A percentile compares a stretch with the other conserved stretches of the same genome.
Evolutionary conservation across 176 grass and related monocot species (phyloP).

Genomic region (Stipa capillata): DNA sequence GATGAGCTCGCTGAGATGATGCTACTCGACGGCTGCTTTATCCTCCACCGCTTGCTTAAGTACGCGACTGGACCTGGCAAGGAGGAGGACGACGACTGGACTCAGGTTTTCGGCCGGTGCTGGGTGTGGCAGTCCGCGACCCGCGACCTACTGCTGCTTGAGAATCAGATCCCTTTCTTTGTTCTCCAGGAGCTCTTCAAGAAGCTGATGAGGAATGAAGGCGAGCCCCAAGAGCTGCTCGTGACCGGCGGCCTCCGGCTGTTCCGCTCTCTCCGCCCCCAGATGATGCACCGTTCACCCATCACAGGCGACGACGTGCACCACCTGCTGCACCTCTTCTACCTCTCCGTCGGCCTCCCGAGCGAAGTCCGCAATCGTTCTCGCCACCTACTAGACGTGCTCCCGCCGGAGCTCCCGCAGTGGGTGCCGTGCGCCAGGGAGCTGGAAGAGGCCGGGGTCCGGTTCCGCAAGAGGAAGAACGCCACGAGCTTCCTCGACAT

Average conservation of each 20-base stretch:
- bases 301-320: neutral
- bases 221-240: neutral
- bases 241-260: neutral
- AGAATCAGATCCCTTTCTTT: constrained; percentile 43
- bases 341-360: neutral
- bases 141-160: constrained; percentile 26
- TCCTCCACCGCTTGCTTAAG: constrained; percentile 8
- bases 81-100: neutral
- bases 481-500: constrained; percentile 27
- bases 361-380: too few species aligned
- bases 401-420: too few species aligned
- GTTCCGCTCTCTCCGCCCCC: neutral
- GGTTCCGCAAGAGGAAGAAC: neutral
- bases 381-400: too few species aligned
- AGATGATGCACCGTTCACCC: too few species aligned
- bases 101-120: neutral
- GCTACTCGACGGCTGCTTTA: constrained; percentile 37
- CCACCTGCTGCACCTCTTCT: constrained; percentile 30
- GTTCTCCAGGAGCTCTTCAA: constrained; percentile 1
- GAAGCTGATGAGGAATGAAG: neutral
- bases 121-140: neutral
- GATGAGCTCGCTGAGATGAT: neutral
- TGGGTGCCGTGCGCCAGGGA: too few species aligned
- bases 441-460: too few species aligned
- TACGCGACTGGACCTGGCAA: too few species aligned